Conservation (phyloP, 805 yeast genomes). For the Metschnikowia sp. region DNA sequence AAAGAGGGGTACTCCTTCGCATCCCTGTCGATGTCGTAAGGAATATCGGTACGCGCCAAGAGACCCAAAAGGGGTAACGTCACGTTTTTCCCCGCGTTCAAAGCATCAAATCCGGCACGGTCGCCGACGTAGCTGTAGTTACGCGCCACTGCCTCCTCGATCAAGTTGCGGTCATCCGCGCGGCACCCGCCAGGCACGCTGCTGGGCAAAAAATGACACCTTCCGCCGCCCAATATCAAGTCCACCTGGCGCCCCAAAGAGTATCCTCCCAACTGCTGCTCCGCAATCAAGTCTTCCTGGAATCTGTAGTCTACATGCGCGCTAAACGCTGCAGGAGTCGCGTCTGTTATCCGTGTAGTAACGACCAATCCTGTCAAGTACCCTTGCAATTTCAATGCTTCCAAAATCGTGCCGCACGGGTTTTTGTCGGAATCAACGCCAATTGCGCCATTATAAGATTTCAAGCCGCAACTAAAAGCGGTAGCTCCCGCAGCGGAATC, state of each 20-base stretch:
- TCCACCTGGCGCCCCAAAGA: constrained; percentile 79
- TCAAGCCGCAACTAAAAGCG: constrained; percentile 81
- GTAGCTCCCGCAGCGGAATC: constrained; percentile 98
- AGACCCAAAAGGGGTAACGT: constrained; percentile 73
- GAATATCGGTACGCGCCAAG: constrained; percentile 73
- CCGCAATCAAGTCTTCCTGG: constrained; percentile 83
- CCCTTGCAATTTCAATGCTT: constrained; percentile 80
- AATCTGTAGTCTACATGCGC: constrained; percentile 73
- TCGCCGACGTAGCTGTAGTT: constrained; percentile 59
- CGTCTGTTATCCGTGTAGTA: constrained; percentile 89
- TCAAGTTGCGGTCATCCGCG: constrained; percentile 63
- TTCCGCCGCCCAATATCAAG: constrained; percentile 87
- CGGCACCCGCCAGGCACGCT: constrained; percentile 60
- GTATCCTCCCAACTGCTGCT: constrained; percentile 79
- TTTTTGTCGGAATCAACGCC: constrained; percentile 65
- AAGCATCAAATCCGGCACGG: constrained; percentile 54
- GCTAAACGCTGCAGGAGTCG: constrained; percentile 90
- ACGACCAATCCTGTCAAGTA: constrained; percentile 87
- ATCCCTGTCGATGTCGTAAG: constrained; percentile 79
- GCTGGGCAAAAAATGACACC: constrained; percentile 71
- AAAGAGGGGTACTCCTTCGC: constrained; percentile 63
- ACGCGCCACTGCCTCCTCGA: constrained; percentile 56
- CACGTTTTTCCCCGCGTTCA: constrained; percentile 57
- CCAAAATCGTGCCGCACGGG: constrained; percentile 89
- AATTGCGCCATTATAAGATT: constrained; percentile 87